Conservation (phyloP, 2,329 filamentous ascomycete genomes). For the Paraphaeosphaeria sporulosa region DNA sequence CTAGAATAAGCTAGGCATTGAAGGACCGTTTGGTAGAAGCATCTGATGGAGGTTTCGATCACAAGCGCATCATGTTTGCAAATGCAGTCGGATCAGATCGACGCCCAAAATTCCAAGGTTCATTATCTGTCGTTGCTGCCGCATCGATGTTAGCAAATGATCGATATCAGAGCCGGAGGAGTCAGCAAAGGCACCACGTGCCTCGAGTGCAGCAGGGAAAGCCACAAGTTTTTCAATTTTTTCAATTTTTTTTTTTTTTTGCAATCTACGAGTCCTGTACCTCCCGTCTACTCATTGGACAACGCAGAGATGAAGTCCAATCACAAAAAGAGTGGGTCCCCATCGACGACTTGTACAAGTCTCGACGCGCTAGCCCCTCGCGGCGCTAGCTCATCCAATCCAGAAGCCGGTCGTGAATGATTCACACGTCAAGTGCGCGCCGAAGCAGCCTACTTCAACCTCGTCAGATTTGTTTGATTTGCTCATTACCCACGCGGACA, state of each 20-base stretch:
- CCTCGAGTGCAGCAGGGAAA: not conserved
- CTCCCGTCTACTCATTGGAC: not conserved
- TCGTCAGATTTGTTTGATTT: not conserved
- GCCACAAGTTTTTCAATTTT: not conserved
- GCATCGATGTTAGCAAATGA: too few relatives aligned
- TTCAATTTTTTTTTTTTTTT: too few relatives aligned
- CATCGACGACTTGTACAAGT: not conserved
- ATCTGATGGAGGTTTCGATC: too few relatives aligned
- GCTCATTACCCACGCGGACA: not conserved
- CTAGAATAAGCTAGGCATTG: too few relatives aligned
- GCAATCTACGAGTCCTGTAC: not conserved
- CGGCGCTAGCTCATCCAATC: not conserved
- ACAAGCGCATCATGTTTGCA: too few relatives aligned
- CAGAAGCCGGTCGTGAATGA: conserved; percentile 4
- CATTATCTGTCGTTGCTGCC: too few relatives aligned
- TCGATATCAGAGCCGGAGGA: too few relatives aligned
- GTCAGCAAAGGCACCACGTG: too few relatives aligned
- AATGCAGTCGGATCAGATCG: too few relatives aligned
- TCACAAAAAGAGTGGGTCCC: not conserved
- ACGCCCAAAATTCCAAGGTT: too few relatives aligned
- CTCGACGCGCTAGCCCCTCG: not conserved
- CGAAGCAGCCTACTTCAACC: not conserved
- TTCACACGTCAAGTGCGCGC: not conserved
- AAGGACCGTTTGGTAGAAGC: too few relatives aligned
- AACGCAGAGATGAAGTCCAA: conserved; percentile 5